Evolutionary conservation across 2,329 filamentous ascomycete genomes (phyloP).

Genomic region (Pyricularia pennisetigena): DNA sequence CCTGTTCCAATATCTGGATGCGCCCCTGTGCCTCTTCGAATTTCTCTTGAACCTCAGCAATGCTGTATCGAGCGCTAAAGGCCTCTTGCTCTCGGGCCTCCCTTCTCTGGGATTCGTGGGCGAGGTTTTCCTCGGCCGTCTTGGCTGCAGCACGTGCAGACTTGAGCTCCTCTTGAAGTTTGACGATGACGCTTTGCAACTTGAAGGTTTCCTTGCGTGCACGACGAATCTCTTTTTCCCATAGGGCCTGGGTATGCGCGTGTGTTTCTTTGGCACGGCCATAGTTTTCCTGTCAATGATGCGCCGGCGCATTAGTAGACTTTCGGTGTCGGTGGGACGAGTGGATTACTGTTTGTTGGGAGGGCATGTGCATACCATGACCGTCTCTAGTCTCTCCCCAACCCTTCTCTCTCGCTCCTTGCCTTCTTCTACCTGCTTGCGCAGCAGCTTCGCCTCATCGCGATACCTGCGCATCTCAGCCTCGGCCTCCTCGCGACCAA

Average conservation of each 20-base stretch:
- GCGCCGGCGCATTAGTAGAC: conserved; percentile 6
- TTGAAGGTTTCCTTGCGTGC: conserved; percentile 67
- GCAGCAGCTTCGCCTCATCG: conserved; percentile 48
- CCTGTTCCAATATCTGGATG: conserved; percentile 58
- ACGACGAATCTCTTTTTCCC: conserved; percentile 65
- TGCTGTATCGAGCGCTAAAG: conserved; percentile 55
- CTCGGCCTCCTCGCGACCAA: conserved; percentile 64
- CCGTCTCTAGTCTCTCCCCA: conserved; percentile 54
- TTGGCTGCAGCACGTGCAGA: conserved; percentile 43
- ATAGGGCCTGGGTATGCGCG: conserved; percentile 54
- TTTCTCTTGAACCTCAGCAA: conserved; percentile 57
- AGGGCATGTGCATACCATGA: conserved; percentile 47
- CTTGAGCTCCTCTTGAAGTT: conserved; percentile 67
- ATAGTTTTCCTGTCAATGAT: conserved; percentile 50
- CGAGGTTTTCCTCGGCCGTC: conserved; percentile 46
- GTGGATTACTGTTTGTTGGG: background rate
- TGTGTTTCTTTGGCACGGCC: conserved; percentile 61
- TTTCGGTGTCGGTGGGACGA: background rate
- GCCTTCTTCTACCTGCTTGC: conserved; percentile 52
- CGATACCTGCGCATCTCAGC: conserved; percentile 52
- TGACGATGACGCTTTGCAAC: conserved; percentile 57
- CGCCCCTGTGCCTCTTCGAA: conserved; percentile 53
- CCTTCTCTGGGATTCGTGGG: conserved; percentile 53
- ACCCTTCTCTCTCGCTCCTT: conserved; percentile 56
- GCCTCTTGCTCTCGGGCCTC: conserved; percentile 57